Evolutionary conservation across 495 filamentous ascomycete species (phyloP).

Genomic region (Sabuloglossum arenarium): DNA sequence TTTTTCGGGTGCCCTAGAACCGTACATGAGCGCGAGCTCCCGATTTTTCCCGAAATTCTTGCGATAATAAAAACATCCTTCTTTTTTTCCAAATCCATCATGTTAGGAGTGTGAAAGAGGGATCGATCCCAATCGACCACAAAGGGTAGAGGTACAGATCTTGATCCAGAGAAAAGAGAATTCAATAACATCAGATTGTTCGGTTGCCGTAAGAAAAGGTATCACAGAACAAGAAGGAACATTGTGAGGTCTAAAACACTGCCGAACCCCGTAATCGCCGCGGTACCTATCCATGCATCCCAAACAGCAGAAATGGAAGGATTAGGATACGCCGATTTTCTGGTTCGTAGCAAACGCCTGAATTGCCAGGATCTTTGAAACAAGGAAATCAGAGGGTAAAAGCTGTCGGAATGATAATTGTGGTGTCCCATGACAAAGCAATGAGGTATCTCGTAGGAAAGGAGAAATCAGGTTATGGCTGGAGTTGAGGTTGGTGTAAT

Average conservation of each 20-base stretch:
- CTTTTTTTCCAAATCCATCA: neutral
- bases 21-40: neutral
- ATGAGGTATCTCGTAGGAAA: neutral
- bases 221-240: neutral
- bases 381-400: neutral
- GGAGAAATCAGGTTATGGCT: neutral
- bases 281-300: conserved; percentile 1
- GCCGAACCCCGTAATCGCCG: neutral
- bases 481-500: neutral
- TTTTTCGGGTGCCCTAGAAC: neutral
- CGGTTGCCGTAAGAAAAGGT: neutral
- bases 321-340: conserved; percentile 2
- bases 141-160: neutral
- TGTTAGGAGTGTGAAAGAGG: neutral
- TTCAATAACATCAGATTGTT: neutral
- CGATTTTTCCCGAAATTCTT: neutral
- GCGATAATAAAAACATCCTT: neutral
- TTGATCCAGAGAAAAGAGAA: neutral
- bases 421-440: neutral
- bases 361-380: neutral
- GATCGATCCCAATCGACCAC: neutral
- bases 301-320: neutral
- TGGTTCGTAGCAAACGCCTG: neutral
- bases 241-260: neutral
- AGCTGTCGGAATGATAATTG: neutral